These are phyloP conservation scores for Chalciporus pseudorubinellus DNA, from an alignment of 768 basidiomycete species.

Conservation along the genomic window DNA sequence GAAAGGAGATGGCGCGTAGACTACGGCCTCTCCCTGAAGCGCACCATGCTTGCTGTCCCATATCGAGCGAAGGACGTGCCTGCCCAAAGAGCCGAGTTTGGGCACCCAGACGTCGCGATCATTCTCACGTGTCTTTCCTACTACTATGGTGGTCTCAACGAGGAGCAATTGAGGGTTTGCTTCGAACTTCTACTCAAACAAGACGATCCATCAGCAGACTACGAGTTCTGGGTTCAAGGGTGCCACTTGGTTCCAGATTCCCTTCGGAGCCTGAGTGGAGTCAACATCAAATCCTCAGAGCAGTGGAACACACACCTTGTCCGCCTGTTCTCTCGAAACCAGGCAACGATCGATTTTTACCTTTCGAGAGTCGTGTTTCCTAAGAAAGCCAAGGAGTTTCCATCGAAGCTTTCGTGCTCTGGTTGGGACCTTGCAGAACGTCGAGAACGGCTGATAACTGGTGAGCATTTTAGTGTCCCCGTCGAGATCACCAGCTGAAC, in stretches of 20 bases:
- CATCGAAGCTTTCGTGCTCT: constrained; percentile 41
- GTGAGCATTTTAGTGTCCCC: neutral
- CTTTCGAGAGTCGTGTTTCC: constrained; percentile 49
- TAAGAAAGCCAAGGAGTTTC: constrained; percentile 31
- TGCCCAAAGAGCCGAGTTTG: constrained; percentile 44
- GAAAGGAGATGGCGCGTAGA: constrained; percentile 48
- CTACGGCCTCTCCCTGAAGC: constrained; percentile 42
- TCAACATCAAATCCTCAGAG: constrained; percentile 41
- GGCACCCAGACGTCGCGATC: constrained; percentile 48
- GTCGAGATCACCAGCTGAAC: too few species aligned
- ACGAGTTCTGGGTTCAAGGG: constrained; percentile 24
- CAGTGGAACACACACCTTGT: constrained; percentile 29
- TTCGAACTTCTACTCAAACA: constrained; percentile 38
- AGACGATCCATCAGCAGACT: constrained; percentile 37
- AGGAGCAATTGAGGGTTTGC: constrained; percentile 34
- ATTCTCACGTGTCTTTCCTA: constrained; percentile 46
- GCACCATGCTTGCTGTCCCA: constrained; percentile 47
- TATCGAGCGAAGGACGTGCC: constrained; percentile 52
- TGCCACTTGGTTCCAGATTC: constrained; percentile 25
- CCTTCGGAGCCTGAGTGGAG: constrained; percentile 33
- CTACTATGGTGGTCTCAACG: constrained; percentile 44
- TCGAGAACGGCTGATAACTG: neutral
- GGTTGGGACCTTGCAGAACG: constrained; percentile 43
- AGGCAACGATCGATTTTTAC: constrained; percentile 45
- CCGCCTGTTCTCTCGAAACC: constrained; percentile 36